Evolutionary conservation across 2,329 filamentous ascomycete species (phyloP).

Genomic region (Calycina marina): DNA sequence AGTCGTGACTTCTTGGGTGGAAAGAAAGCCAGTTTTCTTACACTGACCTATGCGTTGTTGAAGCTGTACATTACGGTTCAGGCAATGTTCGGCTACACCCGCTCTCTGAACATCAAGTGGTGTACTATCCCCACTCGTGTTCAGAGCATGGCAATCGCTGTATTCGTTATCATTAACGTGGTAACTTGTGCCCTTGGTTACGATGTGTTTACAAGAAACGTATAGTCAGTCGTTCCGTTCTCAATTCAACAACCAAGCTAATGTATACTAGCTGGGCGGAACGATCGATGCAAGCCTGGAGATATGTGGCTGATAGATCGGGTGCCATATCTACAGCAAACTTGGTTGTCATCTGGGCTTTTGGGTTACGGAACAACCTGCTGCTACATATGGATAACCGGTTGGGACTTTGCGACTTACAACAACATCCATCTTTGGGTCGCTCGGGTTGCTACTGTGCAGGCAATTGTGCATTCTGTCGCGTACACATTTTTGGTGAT

Average conservation of each 20-base stretch:
- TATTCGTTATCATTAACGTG: neutral
- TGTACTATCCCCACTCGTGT: neutral
- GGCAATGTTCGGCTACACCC: neutral
- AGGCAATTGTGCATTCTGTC: constrained; percentile 48
- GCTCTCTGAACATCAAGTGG: neutral
- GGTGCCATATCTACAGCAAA: constrained; percentile 50
- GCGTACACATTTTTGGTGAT: constrained; percentile 31
- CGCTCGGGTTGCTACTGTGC: constrained; percentile 44
- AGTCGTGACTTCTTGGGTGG: neutral
- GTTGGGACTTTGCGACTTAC: constrained; percentile 53
- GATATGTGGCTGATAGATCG: constrained; percentile 48
- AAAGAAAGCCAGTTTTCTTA: neutral
- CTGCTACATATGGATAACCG: constrained; percentile 52
- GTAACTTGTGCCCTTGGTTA: neutral
- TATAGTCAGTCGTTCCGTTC: neutral
- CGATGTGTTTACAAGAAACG: neutral
- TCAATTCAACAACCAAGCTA: neutral
- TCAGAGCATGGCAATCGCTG: neutral
- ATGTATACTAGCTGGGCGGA: neutral
- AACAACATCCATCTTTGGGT: constrained; percentile 55
- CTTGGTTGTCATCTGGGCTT: constrained; percentile 50
- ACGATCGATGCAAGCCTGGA: constrained; percentile 24
- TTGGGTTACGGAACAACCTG: constrained; percentile 51
- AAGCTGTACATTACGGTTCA: neutral
- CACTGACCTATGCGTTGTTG: neutral